Conservation (phyloP, 805 yeast species). For the Monosporozyma unispora region DNA sequence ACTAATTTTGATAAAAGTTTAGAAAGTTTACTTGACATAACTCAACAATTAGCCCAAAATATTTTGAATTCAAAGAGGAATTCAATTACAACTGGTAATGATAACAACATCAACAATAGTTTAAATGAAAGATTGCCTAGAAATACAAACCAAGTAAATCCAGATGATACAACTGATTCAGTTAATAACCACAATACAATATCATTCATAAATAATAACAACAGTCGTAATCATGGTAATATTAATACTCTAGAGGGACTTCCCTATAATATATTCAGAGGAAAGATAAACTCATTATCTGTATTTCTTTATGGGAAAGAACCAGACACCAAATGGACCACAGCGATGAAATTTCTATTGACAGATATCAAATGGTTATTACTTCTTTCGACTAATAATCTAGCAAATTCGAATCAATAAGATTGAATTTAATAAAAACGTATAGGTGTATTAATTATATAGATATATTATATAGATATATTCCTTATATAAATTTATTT, state of each 20-base stretch:
- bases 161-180: background rate
- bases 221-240: background rate
- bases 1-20: constrained; percentile 72
- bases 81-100: background rate
- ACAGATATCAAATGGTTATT: constrained; percentile 80
- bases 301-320: constrained; percentile 57
- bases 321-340: constrained; percentile 77
- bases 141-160: background rate
- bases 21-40: constrained; percentile 55
- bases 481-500: background rate
- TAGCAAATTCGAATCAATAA: constrained; percentile 1
- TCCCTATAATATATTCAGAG: constrained; percentile 66
- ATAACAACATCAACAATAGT: background rate
- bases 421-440: background rate
- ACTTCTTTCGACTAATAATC: constrained; percentile 53
- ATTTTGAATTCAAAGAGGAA: constrained; percentile 2
- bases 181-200: background rate
- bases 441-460: background rate
- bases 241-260: constrained; percentile 32
- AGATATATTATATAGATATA: background rate
- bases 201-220: background rate
- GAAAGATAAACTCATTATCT: constrained; percentile 66
- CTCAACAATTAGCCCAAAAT: constrained; percentile 20
- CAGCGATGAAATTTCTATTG: constrained; percentile 72
- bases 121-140: background rate